Evolutionary conservation across 176 grass and related monocot genomes (phyloP), one percentile per base, ranked within the genome.

Genomic region (Carex cristatella): DNA sequence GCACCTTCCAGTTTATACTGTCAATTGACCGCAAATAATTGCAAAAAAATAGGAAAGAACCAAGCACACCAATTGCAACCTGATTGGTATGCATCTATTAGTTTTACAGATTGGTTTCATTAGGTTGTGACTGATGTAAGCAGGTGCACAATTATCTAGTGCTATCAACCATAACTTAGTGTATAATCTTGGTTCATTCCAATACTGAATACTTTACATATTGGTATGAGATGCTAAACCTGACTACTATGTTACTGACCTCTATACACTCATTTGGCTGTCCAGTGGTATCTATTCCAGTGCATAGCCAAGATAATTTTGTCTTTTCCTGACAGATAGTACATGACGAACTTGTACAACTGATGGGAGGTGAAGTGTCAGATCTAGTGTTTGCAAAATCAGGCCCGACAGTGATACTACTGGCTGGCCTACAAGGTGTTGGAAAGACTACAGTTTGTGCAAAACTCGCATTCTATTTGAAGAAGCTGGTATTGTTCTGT

Each of bases 371-470:
- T 8, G 93, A 95, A 82, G 91, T 94, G 70, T 93, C 93, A n/a
- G 96, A 98, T 83, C 54, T 98, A 65, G 87, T 89, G 63, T 98
- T 94, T 87, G 80, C 91, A 80, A 90, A 94, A 75, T 63, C 90
- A 83, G 93, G 90, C 18, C 89, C 91, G 5, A 98, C 96, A 12
- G 88, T 98, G 18, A 93, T 98, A 69, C 75, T 98, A 84, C 23
- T 98, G 77, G 93, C 96, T 54, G 96, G 93, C 38, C 61, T 98
- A 18, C 96, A 98, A 79, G 96, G 96, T 88, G 96, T 98, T 85
- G 96, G 96, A 79, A 98, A 98, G 84, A 98, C 96, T 67, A 98
- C 96, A 5, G 87, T 98, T 65, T 98, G 93, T 77, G 89, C 91
- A 19, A 98, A 98, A 87, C 96, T 98, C 53, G 91, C 96, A 10